Percentiles rank a stretch among this genome's conserved stretches.
These are phyloP conservation scores for Tephrocybe sp. DNA, from an alignment of 768 basidiomycete species.

Conservation along the genomic window DNA sequence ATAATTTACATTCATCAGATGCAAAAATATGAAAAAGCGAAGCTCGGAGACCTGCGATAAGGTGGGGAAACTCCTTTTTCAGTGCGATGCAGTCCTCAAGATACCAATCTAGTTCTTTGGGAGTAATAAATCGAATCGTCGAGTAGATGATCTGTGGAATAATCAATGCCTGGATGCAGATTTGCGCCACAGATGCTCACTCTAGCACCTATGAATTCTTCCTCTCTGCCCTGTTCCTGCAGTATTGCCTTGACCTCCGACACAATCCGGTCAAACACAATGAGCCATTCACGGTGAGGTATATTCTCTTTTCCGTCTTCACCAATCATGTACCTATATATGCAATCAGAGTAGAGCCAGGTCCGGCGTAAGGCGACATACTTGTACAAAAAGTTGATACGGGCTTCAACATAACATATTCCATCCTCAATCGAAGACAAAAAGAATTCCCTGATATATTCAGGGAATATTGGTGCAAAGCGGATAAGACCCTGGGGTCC, in stretches of 20 bases:
- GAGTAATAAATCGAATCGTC: conserved; percentile 54
- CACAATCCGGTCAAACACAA: conserved; percentile 51
- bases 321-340: conserved; percentile 52
- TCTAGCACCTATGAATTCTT: conserved; percentile 67
- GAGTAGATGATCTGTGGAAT: conserved; percentile 65
- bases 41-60: conserved; percentile 60
- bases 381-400: conserved; percentile 65
- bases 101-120: conserved; percentile 62
- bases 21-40: neutral
- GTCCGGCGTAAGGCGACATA: conserved; percentile 25
- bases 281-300: conserved; percentile 59
- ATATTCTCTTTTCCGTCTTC: conserved; percentile 57
- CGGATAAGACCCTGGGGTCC: conserved; percentile 38
- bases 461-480: conserved; percentile 57
- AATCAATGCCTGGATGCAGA: neutral
- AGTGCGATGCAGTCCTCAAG: conserved; percentile 74
- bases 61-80: conserved; percentile 72
- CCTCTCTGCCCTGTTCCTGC: conserved; percentile 48
- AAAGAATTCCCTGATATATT: conserved; percentile 66
- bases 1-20: conserved; percentile 5
- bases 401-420: conserved; percentile 67
- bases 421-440: conserved; percentile 65
- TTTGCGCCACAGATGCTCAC: conserved; percentile 31
- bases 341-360: neutral
- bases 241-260: conserved; percentile 55